Base-by-base conservation (phyloP, 208 protist genomes). In the Leishmania major region DNA sequence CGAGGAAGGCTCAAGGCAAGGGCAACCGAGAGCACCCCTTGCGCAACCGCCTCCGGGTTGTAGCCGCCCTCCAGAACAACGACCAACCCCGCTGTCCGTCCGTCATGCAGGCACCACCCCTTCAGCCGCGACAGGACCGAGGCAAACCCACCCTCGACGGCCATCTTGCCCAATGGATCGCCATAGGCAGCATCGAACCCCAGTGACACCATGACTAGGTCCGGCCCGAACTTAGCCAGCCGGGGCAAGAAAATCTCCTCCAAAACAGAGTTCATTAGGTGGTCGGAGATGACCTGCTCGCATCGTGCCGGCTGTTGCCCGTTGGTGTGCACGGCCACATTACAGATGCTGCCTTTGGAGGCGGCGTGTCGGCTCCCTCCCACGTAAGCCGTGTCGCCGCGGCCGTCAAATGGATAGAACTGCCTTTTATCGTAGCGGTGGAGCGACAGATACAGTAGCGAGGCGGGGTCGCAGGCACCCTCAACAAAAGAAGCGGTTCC, bases 171-270 rank as follows among this genome's bases (percentile, higher is more conserved):
- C 35, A 98, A 81, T 53, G 95, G 95, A 83, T 98, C 96, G 10
- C 96, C 96, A 69, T 97, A 95, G 1, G 94, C 96, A 1, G 96
- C 95, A 82, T 98, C 97, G 76, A 97, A 98, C 4, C 97, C 97
- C 22, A 95, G 78, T n/a, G 96, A 97, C 13, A 99, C 89, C 60
- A 99, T 49, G 2, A 99, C 86, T 6, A 98, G 40, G 51, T 96
- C 89, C 0, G 96, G 95, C 17, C 49, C n/a, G 71, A 98, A 98
- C 59, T 78, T 13, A 51, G 81, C 49, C 45, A 97, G 88, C 45
- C 94, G 82, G 1, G 95, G 96, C 45, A 99, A 45, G 59, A 99
- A 91, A 5, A 97, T 78, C 11, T 83, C 77, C 25, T 91, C 85
- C 43, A 97, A 76, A 2, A 92, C 87, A 0, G 81, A 59, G 47